phyloP scores from a whole-genome alignment of 2,329 filamentous ascomycete genomes.

The Zopfia rhizophila region DNA sequence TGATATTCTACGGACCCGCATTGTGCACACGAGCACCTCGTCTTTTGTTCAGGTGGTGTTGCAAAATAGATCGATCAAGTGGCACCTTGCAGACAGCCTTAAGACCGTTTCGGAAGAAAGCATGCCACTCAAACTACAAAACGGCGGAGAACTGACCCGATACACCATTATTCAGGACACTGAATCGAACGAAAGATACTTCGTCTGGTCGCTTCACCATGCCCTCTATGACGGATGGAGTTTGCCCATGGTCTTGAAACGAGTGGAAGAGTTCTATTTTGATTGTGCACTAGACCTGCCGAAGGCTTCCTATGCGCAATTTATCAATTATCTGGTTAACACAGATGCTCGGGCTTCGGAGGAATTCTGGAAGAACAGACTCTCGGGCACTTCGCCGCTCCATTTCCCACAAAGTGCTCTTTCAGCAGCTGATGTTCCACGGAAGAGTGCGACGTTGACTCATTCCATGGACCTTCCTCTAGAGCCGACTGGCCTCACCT shows the following conservation, averaged over 20 bases:
- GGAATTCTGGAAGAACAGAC: conserved; percentile 14
- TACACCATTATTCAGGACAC: conserved; percentile 9
- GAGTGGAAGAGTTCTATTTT: conserved; percentile 5
- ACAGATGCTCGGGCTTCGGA: too few relatives aligned
- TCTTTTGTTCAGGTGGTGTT: conserved; percentile 7
- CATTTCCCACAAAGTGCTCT: too few relatives aligned
- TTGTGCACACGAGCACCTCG: too few relatives aligned
- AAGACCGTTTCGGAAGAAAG: too few relatives aligned
- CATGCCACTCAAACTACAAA: not conserved
- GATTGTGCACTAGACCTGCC: conserved; percentile 1
- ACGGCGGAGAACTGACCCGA: conserved; percentile 8
- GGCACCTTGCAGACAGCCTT: too few relatives aligned
- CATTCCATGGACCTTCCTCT: too few relatives aligned
- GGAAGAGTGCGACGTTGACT: too few relatives aligned
- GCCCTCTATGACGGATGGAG: conserved; percentile 32
- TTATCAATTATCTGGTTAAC: conserved; percentile 17
- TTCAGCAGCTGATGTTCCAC: too few relatives aligned
- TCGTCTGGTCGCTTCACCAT: conserved; percentile 31
- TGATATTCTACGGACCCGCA: conserved; percentile 12
- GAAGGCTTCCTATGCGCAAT: too few relatives aligned
- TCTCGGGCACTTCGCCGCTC: too few relatives aligned
- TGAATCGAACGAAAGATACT: conserved; percentile 6
- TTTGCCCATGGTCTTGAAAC: conserved; percentile 4
- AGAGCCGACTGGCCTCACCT: too few relatives aligned
- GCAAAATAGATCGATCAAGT: not conserved